Base-by-base conservation (phyloP, 257 asterid species). In the Penstemon eatonii region DNA sequence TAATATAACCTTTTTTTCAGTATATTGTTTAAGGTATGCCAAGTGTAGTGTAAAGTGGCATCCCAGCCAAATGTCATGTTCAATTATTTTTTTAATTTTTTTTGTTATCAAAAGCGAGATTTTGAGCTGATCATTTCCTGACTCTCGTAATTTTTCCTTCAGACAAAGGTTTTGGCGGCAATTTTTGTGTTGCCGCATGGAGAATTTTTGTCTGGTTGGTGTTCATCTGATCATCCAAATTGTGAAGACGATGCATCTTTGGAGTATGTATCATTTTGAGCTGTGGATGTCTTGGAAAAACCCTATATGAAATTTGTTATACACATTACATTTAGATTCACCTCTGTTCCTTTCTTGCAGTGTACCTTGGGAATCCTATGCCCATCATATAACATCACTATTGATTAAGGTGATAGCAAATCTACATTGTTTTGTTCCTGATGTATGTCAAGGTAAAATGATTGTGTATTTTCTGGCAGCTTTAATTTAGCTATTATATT, bases 341-440 rank as follows among this genome's bases (percentile, higher is more conserved):
- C 59, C 71, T 45, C 69, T 77, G 54, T 74, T 65, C 83, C 78
- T 74, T 65, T 82, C 78, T 52, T 76, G 70, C 82, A 89, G 88
- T 75, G 73, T 82, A 71, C 87, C 94, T 60, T 85, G 81, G 56
- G 86, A 84, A 75, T 83, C 96, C 51, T 94, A 87, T 78, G 93
- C 96, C 40, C 95, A 91, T 74, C 91, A 84, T 75, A 86, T 96
- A 79, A 86, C 97, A 72, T 91, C 99, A 12, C 78, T 94, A 61
- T 78, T 94, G 85, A 91, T 91, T 63, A 94, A 94, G 87, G 87
- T 91, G 75, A 84, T 94, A 36, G 99, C 99, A 72, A 94, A 94
- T 77, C 97, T 94, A 76, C 99, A 94, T 49, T 94, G 99, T 81
- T 89, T 78, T 78, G 94, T 85, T 78, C 97, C 97, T 42, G 91